Percentiles rank a stretch among this genome's conserved stretches.
Evolutionary conservation across 768 basidiomycete species (phyloP).

Genomic region (Pilatotrama ljubarskyi): DNA sequence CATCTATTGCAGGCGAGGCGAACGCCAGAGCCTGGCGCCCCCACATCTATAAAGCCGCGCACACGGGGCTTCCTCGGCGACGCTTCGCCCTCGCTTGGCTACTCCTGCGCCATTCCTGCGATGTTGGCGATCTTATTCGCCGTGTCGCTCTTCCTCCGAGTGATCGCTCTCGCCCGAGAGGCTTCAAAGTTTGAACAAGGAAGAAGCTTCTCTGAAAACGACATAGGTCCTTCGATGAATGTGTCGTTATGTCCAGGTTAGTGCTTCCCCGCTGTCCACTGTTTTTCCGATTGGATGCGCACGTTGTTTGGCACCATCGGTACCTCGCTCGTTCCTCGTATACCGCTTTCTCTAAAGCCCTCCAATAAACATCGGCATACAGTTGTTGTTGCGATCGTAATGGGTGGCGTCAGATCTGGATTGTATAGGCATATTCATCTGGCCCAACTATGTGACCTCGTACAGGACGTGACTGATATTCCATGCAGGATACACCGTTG

Average conservation of each 20-base stretch:
- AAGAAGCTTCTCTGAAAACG: neutral
- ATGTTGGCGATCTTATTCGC: conserved; percentile 17
- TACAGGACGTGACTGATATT: neutral
- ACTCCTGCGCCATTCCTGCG: neutral
- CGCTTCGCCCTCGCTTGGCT: conserved; percentile 12
- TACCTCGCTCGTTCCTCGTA: neutral
- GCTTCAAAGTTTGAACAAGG: conserved; percentile 10
- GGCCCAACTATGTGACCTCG: neutral
- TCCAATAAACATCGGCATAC: neutral
- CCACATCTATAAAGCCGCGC: conserved; percentile 10
- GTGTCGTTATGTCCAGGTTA: conserved; percentile 32
- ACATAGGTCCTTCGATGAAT: conserved; percentile 24
- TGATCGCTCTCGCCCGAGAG: conserved; percentile 6
- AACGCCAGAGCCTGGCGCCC: neutral
- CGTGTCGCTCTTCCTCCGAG: conserved; percentile 14
- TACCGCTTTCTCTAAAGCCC: neutral
- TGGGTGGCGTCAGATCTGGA: neutral
- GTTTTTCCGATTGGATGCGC: conserved; percentile 9
- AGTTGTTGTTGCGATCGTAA: neutral
- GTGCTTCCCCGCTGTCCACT: neutral
- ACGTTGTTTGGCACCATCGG: neutral
- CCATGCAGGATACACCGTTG: conserved; percentile 53
- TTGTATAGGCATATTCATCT: neutral
- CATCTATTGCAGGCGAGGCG: neutral
- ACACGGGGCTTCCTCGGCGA: conserved; percentile 13